These are phyloP conservation scores for Stagonosporopsis rhizophila DNA, from an alignment of 2,329 filamentous ascomycete genomes.

Conservation along the genomic window DNA sequence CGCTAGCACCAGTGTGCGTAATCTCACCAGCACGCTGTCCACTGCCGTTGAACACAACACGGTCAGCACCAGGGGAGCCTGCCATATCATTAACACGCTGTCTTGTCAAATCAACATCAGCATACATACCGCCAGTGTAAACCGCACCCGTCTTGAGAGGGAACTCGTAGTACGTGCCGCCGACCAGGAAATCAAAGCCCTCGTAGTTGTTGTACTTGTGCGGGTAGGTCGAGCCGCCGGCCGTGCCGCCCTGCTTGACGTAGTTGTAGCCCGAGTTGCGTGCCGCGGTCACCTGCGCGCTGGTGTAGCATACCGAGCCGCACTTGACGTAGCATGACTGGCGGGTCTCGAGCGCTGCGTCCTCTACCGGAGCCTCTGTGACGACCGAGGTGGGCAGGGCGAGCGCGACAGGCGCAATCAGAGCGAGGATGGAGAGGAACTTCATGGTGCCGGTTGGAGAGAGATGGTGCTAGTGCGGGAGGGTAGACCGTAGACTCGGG, in stretches of 20 bases:
- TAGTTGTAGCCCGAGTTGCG: slow-evolving; percentile 60
- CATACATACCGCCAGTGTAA: slow-evolving; percentile 61
- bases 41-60: slow-evolving; percentile 67
- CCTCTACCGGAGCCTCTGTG: slow-evolving; percentile 18
- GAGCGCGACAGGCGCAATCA: slow-evolving; percentile 29
- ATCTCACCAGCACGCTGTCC: slow-evolving; percentile 69
- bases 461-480: background rate
- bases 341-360: slow-evolving; percentile 41
- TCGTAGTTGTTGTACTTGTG: slow-evolving; percentile 69
- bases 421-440: slow-evolving; percentile 30
- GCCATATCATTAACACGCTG: background rate
- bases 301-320: slow-evolving; percentile 61
- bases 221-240: slow-evolving; percentile 59
- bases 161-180: slow-evolving; percentile 69
- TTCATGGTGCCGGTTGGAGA: slow-evolving; percentile 22
- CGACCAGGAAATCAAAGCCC: slow-evolving; percentile 65
- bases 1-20: slow-evolving; percentile 73
- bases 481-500: background rate
- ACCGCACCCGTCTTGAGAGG: slow-evolving; percentile 61
- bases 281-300: slow-evolving; percentile 58
- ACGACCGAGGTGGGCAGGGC: slow-evolving; percentile 23
- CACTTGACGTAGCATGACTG: slow-evolving; percentile 60
- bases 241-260: slow-evolving; percentile 51
- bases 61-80: slow-evolving; percentile 71
- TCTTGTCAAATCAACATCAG: background rate